phyloP scores from a whole-genome alignment of 345 rosid genomes.

The Trapa incisa region DNA sequence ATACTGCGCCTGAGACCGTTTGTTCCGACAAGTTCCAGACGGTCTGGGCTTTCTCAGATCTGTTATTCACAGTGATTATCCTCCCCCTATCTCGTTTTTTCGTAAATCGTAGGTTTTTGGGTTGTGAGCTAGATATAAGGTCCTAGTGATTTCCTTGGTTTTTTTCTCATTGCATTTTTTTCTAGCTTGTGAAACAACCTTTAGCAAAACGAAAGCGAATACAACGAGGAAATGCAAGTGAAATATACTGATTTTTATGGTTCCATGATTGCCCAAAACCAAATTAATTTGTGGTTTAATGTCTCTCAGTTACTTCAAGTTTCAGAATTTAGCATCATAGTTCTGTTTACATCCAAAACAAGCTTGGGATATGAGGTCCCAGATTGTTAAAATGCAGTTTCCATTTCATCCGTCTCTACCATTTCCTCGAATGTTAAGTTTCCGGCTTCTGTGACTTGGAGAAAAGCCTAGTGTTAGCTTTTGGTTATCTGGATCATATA shows the following conservation, averaged over 20 bases:
- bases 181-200: not conserved
- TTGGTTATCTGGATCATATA: not conserved
- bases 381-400: too few relatives aligned
- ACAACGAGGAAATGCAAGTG: not conserved
- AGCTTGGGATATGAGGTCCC: too few relatives aligned
- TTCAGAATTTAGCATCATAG: too few relatives aligned
- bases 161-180: not conserved
- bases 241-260: not conserved
- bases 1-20: not conserved
- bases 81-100: not conserved
- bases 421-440: not conserved
- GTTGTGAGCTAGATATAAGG: not conserved
- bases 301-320: too few relatives aligned
- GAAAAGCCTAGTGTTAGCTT: not conserved
- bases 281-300: too few relatives aligned
- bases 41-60: not conserved
- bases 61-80: not conserved
- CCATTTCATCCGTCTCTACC: too few relatives aligned
- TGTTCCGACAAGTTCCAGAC: conserved; percentile 5
- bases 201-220: not conserved
- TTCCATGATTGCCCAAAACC: too few relatives aligned
- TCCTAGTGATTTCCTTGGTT: not conserved
- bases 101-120: too few relatives aligned
- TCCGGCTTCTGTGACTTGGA: not conserved
- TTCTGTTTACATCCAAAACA: too few relatives aligned